phyloP scores from a whole-genome alignment of 1,139 yeast species.

The Meyerozyma sp. region DNA sequence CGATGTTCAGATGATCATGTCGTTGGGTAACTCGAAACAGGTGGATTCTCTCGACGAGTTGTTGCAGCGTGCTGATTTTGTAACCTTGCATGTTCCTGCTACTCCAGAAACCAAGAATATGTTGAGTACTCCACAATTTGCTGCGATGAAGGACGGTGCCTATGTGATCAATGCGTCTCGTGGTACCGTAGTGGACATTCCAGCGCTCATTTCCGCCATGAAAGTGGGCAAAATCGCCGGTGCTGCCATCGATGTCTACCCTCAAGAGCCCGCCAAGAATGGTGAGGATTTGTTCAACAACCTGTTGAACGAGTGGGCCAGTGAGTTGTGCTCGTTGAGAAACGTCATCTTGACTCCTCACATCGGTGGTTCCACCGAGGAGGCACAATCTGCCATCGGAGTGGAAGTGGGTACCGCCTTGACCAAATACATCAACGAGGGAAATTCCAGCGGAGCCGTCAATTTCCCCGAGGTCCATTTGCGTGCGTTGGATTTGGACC shows the following conservation, averaged over 20 bases:
- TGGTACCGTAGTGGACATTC: slow-evolving; percentile 96
- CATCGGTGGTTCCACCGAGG: slow-evolving; percentile 99
- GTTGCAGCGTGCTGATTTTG: slow-evolving; percentile 76
- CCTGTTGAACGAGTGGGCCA: slow-evolving; percentile 74
- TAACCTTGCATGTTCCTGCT: slow-evolving; percentile 92
- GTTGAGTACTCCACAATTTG: slow-evolving; percentile 85
- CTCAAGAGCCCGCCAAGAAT: slow-evolving; percentile 96
- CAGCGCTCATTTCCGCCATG: slow-evolving; percentile 88
- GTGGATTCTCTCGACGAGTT: slow-evolving; percentile 81
- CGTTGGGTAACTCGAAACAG: slow-evolving; percentile 95
- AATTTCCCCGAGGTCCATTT: slow-evolving; percentile 98
- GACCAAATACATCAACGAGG: slow-evolving; percentile 91
- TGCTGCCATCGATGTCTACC: slow-evolving; percentile 95
- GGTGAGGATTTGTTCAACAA: slow-evolving; percentile 77
- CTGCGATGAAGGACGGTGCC: slow-evolving; percentile 95
- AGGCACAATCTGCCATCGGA: slow-evolving; percentile 97
- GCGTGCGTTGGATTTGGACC: slow-evolving; percentile 86
- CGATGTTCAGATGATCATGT: slow-evolving; percentile 90
- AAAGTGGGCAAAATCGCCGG: slow-evolving; percentile 94
- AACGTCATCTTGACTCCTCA: slow-evolving; percentile 95
- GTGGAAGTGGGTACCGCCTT: slow-evolving; percentile 86
- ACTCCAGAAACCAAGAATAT: slow-evolving; percentile 87
- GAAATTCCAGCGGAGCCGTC: slow-evolving; percentile 92
- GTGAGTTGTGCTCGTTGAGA: slow-evolving; percentile 76
- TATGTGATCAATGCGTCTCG: slow-evolving; percentile 94